Evolutionary conservation across 257 asterid species (phyloP).

Genomic region (Scutellaria baicalensis): DNA sequence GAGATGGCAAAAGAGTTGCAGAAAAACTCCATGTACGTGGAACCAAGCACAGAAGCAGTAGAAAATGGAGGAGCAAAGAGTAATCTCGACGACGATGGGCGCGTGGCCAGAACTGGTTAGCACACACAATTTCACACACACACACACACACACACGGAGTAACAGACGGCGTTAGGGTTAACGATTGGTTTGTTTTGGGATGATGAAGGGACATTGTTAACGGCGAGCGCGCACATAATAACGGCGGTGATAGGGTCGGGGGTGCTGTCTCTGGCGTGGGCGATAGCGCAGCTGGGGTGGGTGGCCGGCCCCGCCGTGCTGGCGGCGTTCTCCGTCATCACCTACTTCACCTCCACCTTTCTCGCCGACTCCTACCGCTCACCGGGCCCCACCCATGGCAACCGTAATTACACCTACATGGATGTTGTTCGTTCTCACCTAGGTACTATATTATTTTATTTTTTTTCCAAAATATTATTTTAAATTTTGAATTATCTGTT

Average conservation of each 20-base stretch:
- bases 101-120: constrained; percentile 46
- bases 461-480: too few species aligned
- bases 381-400: constrained; percentile 60
- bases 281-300: constrained; percentile 89
- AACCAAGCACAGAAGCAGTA: constrained; percentile 9
- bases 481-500: too few species aligned
- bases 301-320: constrained; percentile 72
- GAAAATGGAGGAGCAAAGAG: constrained; percentile 26
- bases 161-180: too few species aligned
- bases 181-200: not conserved
- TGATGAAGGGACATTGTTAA: constrained; percentile 48
- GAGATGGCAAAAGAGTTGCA: constrained; percentile 32
- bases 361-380: constrained; percentile 72
- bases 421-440: constrained; percentile 74
- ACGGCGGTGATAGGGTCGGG: constrained; percentile 95
- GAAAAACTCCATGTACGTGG: constrained; percentile 32
- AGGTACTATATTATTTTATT: constrained; percentile 25
- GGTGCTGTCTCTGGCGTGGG: constrained; percentile 85
- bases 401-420: constrained; percentile 72
- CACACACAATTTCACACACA: too few species aligned
- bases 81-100: constrained; percentile 67
- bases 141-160: not conserved
- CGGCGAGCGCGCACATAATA: constrained; percentile 75
- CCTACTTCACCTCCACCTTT: constrained; percentile 62
- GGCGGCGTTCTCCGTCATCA: constrained; percentile 47